phyloP scores from a whole-genome alignment of 1,284 basidiomycete genomes.

The Phylloboletellus chloephorus region DNA sequence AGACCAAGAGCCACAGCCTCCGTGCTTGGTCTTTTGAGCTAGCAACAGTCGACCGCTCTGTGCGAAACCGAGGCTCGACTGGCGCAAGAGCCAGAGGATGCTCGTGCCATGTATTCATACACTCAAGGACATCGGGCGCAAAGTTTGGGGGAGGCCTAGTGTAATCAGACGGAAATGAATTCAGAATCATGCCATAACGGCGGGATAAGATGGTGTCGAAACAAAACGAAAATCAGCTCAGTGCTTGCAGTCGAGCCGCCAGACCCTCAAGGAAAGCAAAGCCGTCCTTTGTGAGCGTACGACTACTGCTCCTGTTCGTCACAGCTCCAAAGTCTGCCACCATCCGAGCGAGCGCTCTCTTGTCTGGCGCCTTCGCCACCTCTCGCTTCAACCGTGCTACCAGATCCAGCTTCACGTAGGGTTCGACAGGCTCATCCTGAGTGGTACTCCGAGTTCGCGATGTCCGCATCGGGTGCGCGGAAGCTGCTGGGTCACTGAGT shows the following conservation, averaged over 20 bases:
- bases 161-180: neutral
- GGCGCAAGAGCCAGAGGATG: too few species aligned
- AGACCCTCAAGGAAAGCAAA: conserved; percentile 63
- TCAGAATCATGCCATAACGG: conserved; percentile 5
- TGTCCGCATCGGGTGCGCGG: conserved; percentile 48
- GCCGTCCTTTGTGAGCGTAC: conserved; percentile 72
- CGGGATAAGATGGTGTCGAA: neutral
- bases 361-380: conserved; percentile 45
- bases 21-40: too few species aligned
- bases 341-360: conserved; percentile 53
- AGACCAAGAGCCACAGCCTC: too few species aligned
- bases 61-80: too few species aligned
- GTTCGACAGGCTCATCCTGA: conserved; percentile 30
- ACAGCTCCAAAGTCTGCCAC: conserved; percentile 62
- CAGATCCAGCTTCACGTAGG: conserved; percentile 50
- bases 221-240: conserved; percentile 14
- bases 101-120: too few species aligned
- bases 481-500: conserved; percentile 58
- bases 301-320: conserved; percentile 57
- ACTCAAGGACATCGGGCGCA: too few species aligned
- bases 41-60: too few species aligned
- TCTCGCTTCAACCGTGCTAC: conserved; percentile 51
- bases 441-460: conserved; percentile 38
- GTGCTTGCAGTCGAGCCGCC: conserved; percentile 42
- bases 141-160: too few species aligned